Evolutionary conservation across 2,329 filamentous ascomycete species (phyloP).

Genomic region (Basipetospora chlamydospora): DNA sequence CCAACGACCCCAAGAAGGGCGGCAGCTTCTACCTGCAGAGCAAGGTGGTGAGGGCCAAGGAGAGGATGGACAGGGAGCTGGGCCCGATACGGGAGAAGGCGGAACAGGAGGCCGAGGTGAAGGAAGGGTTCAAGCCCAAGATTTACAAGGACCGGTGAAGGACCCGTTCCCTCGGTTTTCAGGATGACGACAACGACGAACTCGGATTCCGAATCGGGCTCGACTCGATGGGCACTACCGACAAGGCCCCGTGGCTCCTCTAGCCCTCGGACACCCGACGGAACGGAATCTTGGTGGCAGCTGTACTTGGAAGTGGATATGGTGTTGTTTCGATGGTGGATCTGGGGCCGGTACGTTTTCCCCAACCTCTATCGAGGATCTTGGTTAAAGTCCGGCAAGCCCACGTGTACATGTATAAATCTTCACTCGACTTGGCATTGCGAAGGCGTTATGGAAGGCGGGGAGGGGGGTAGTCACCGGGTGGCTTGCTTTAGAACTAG

Average conservation of each 20-base stretch:
- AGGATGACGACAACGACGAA: too few relatives aligned
- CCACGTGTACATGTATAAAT: conserved; percentile 6
- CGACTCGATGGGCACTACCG: too few relatives aligned
- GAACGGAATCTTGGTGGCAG: too few relatives aligned
- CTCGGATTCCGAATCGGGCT: too few relatives aligned
- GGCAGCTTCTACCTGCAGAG: conserved; percentile 98
- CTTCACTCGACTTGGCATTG: conserved; percentile 7
- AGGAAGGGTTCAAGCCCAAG: conserved; percentile 88
- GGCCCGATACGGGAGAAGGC: conserved; percentile 55
- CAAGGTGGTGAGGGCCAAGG: conserved; percentile 82
- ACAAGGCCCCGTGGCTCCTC: too few relatives aligned
- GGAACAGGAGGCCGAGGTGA: conserved; percentile 61
- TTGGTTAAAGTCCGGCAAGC: background rate
- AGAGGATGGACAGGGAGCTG: conserved; percentile 81
- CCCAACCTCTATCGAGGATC: too few relatives aligned
- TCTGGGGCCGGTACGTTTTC: too few relatives aligned
- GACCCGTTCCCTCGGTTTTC: too few relatives aligned
- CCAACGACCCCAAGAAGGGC: conserved; percentile 87
- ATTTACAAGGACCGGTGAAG: conserved; percentile 75
- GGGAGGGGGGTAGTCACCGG: background rate
- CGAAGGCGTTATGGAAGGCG: conserved; percentile 4
- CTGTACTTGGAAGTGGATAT: background rate
- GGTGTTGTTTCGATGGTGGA: background rate
- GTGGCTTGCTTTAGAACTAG: conserved; percentile 11
- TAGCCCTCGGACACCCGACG: too few relatives aligned